These are phyloP conservation scores for Cicer arietinum DNA, from an alignment of 306 rosid genomes.

Conservation along the genomic window DNA sequence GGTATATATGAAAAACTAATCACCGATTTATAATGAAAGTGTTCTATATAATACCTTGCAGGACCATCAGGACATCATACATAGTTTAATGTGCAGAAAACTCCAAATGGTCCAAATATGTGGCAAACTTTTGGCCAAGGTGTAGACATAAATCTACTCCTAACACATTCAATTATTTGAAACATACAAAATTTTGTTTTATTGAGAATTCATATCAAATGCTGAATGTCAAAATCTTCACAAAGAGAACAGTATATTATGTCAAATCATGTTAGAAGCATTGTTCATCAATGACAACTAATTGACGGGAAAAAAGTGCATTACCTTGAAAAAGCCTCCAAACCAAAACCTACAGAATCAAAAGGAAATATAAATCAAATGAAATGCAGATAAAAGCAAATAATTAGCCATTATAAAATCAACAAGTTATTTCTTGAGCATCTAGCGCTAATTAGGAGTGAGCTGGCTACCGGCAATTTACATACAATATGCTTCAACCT, in stretches of 20 bases:
- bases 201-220: constrained; percentile 29
- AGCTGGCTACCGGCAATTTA: constrained; percentile 8
- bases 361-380: constrained; percentile 41
- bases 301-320: background rate
- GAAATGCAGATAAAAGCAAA: constrained; percentile 27
- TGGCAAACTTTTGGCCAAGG: constrained; percentile 33
- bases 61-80: constrained; percentile 15
- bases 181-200: constrained; percentile 25
- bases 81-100: constrained; percentile 36
- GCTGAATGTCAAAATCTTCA: constrained; percentile 21
- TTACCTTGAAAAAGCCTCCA: constrained; percentile 98
- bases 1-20: constrained; percentile 20
- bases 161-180: constrained; percentile 1
- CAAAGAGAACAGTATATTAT: constrained; percentile 24
- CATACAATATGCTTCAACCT: constrained; percentile 18
- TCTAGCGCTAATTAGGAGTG: constrained; percentile 6
- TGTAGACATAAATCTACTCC: constrained; percentile 23
- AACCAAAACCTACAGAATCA: constrained; percentile 82
- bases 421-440: constrained; percentile 17
- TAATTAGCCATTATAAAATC: constrained; percentile 8
- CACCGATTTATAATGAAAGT: constrained; percentile 19
- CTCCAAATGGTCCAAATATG: constrained; percentile 17
- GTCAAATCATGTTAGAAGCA: constrained; percentile 20
- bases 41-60: constrained; percentile 35
- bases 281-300: constrained; percentile 2